Base-by-base conservation (phyloP, 1,284 basidiomycete species). In the Porodaedalea pini region DNA sequence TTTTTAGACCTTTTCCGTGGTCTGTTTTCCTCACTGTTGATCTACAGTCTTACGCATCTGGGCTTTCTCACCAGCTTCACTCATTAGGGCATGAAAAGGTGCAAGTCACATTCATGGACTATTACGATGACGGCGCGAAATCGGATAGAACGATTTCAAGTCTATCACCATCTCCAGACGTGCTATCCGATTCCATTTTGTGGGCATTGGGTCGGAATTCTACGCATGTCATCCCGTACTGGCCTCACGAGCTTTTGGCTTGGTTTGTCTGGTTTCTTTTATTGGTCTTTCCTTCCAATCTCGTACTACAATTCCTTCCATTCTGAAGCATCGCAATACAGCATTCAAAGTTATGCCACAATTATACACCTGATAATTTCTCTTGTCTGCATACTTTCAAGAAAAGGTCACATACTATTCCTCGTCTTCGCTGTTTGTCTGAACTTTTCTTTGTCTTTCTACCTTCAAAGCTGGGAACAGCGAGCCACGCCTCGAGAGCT, bases 91-190 rank as follows among this genome's bases (percentile, higher is more conserved):
- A 43, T 29, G 19, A 41, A n/a, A 44, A 29, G 23, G n/a, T 34
- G 3, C 25, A 58, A 11, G 41, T 58, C 43, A 54, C 29, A 6
- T 27, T 45, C 31, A 58, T 58, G 51, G 57, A 58, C 21, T 58
- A 54, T 39, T 58, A 53, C 27, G 57, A 27, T 23, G 15, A 21
- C 19, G 45, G 11, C 13, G 6, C 51, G 17, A 47, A 39, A 10
- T 2, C 10, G 7, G 17, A 7, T 10, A 41, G 23, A 27, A 17
- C n/a, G 48, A 32, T 8, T 19, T 36, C 27, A 27, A 15, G 32
- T 23, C 13, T 49, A 15, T 43, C 37, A 10, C 55, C 47, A 27
- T 51, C 56, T 15, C 29, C 41, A 29, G 52, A 29, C 19, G 34
- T 40, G 17, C 25, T 55, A 13, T 32, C 53, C 15, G 39, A 54